Conservation (phyloP, 2,329 filamentous ascomycete genomes). For the Tolypocladium guangdongense region DNA sequence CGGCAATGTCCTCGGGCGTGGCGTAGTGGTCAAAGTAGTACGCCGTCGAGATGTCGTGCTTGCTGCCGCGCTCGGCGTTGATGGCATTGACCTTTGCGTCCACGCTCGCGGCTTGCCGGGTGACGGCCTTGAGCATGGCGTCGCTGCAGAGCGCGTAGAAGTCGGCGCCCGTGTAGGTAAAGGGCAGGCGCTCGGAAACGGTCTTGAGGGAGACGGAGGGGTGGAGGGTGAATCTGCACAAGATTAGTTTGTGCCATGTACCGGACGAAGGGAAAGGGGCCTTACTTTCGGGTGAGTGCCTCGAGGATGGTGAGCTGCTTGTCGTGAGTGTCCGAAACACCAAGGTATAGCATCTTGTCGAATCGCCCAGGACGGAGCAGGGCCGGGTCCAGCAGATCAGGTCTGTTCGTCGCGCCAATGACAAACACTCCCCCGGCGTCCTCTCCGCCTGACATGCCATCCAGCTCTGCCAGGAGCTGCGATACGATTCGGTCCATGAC, state of each 20-base stretch:
- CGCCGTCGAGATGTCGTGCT: slow-evolving; percentile 60
- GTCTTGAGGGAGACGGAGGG: slow-evolving; percentile 64
- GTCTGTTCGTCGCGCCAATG: slow-evolving; percentile 90
- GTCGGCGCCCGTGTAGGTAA: slow-evolving; percentile 95
- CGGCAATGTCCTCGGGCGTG: slow-evolving; percentile 68
- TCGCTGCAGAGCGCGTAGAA: slow-evolving; percentile 96
- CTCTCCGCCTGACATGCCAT: slow-evolving; percentile 93
- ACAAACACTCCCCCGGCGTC: slow-evolving; percentile 87
- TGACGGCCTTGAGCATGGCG: slow-evolving; percentile 97
- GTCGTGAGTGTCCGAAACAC: slow-evolving; percentile 90
- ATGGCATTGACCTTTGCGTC: slow-evolving; percentile 71
- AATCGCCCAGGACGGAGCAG: slow-evolving; percentile 83
- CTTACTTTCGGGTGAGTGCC: slow-evolving; percentile 85
- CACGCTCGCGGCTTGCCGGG: slow-evolving; percentile 72
- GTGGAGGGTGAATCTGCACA: slow-evolving; percentile 66
- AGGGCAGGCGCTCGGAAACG: slow-evolving; percentile 70
- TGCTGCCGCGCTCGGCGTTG: slow-evolving; percentile 34
- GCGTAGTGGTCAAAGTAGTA: slow-evolving; percentile 95
- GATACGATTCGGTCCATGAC: slow-evolving; percentile 98
- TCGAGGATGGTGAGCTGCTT: slow-evolving; percentile 94
- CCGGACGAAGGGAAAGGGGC: slow-evolving; percentile 11
- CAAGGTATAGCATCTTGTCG: slow-evolving; percentile 97
- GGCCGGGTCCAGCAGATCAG: slow-evolving; percentile 85
- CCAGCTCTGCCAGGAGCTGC: slow-evolving; percentile 86
- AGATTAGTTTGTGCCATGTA: background rate